A percentile compares a stretch with the other conserved stretches of the same genome.
Evolutionary conservation across 345 rosid species (phyloP).

Genomic region (Microcos paniculata): DNA sequence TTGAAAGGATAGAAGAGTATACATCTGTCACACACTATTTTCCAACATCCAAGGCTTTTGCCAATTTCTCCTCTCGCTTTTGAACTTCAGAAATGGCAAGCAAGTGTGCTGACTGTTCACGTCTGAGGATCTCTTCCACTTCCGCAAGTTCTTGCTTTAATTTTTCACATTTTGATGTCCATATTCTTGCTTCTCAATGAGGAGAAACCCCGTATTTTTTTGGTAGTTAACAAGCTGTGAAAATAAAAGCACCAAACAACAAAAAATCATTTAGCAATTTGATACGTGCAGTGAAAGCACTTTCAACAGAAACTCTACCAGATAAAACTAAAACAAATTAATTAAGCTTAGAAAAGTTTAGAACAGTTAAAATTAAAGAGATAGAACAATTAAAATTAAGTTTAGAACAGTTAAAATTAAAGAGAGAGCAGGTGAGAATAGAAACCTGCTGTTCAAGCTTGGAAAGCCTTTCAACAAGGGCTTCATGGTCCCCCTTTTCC

Average conservation of each 20-base stretch:
- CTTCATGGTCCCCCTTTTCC: slow-evolving; percentile 69
- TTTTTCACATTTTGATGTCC: slow-evolving; percentile 49
- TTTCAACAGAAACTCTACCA: too few species aligned
- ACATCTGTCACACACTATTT: slow-evolving; percentile 69
- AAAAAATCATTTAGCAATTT: background rate
- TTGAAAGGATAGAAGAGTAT: too few species aligned
- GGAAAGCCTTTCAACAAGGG: slow-evolving; percentile 53
- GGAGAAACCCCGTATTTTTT: slow-evolving; percentile 84
- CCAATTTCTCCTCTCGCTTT: slow-evolving; percentile 65
- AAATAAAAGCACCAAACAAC: background rate
- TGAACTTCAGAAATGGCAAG: slow-evolving; percentile 70
- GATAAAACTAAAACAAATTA: background rate
- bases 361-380: background rate
- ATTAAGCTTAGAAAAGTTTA: background rate
- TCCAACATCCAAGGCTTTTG: slow-evolving; percentile 55
- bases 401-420: too few species aligned
- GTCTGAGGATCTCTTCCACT: slow-evolving; percentile 64
- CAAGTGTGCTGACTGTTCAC: slow-evolving; percentile 59
- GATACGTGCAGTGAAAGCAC: too few species aligned
- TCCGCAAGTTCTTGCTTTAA: slow-evolving; percentile 58
- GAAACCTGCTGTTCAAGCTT: slow-evolving; percentile 82
- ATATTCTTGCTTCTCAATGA: slow-evolving; percentile 81
- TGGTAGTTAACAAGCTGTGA: slow-evolving; percentile 81
- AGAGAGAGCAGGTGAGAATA: too few species aligned
- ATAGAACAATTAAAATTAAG: too few species aligned